Conservation (phyloP, 2,329 filamentous ascomycete genomes). For the Cytospora paraplurivora region DNA sequence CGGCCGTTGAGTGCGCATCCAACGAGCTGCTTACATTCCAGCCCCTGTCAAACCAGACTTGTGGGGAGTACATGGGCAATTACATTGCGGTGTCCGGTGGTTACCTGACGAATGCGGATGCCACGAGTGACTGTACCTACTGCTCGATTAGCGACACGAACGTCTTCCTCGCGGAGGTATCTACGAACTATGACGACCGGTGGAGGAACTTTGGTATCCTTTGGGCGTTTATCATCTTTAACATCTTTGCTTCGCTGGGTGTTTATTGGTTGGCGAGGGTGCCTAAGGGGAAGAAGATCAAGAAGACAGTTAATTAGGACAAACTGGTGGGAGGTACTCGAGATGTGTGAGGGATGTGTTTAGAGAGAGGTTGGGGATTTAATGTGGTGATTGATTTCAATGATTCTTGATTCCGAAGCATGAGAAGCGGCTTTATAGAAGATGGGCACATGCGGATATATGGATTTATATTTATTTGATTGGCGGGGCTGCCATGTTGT, state of each 20-base stretch:
- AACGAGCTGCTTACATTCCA: slow-evolving; percentile 68
- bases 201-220: slow-evolving; percentile 58
- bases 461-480: neutral
- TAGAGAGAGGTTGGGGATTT: too few species aligned
- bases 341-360: neutral
- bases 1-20: slow-evolving; percentile 58
- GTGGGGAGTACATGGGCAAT: slow-evolving; percentile 54
- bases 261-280: slow-evolving; percentile 50
- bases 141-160: slow-evolving; percentile 38
- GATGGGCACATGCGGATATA: neutral
- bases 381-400: neutral
- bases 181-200: slow-evolving; percentile 47
- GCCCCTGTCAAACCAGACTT: slow-evolving; percentile 56
- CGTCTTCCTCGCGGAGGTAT: slow-evolving; percentile 39
- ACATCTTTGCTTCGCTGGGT: slow-evolving; percentile 47
- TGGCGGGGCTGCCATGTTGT: too few species aligned
- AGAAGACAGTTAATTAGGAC: slow-evolving; percentile 18
- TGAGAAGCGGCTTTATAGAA: neutral
- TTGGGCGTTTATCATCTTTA: slow-evolving; percentile 53
- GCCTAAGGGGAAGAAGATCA: slow-evolving; percentile 38
- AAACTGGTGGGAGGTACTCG: neutral
- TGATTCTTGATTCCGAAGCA: neutral
- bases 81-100: slow-evolving; percentile 53
- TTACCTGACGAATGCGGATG: slow-evolving; percentile 46
- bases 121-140: slow-evolving; percentile 32